phyloP scores from a whole-genome alignment of 257 asterid genomes.

The Penstemon barbatus region DNA sequence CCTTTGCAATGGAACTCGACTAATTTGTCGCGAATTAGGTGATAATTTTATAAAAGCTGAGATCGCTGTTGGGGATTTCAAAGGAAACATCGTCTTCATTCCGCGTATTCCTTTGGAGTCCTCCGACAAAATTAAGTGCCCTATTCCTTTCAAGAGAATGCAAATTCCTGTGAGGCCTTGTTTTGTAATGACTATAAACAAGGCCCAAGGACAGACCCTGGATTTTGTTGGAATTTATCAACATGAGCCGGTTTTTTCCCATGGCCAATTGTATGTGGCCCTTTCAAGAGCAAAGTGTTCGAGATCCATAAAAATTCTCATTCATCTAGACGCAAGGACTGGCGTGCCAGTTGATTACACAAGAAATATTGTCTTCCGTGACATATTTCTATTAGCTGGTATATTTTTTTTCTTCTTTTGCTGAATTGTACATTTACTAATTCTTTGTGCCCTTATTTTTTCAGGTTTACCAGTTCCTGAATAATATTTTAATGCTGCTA shows the following conservation, averaged over 20 bases:
- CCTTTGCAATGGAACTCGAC: neutral
- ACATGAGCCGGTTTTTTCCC: neutral
- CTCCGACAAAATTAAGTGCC: neutral
- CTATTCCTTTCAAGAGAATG: neutral
- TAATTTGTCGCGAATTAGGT: neutral
- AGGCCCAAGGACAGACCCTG: neutral
- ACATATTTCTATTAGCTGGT: too few relatives aligned
- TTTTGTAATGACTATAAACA: neutral
- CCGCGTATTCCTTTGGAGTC: neutral
- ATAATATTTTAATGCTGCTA: too few relatives aligned
- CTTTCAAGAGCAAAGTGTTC: neutral
- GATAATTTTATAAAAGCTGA: neutral
- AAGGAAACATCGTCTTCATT: neutral
- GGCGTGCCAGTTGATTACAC: too few relatives aligned
- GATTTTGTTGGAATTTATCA: neutral
- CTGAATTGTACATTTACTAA: too few relatives aligned
- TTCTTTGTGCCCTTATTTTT: too few relatives aligned
- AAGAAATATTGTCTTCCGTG: too few relatives aligned
- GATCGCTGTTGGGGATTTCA: neutral
- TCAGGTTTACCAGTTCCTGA: too few relatives aligned
- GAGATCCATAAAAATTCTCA: too few relatives aligned
- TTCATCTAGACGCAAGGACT: too few relatives aligned
- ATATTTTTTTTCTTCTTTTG: too few relatives aligned
- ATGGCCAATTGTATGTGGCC: neutral
- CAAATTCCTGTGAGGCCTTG: neutral